Conservation (phyloP, 371 early-diverging fungal genomes). For the Capillidium heterosporum region DNA sequence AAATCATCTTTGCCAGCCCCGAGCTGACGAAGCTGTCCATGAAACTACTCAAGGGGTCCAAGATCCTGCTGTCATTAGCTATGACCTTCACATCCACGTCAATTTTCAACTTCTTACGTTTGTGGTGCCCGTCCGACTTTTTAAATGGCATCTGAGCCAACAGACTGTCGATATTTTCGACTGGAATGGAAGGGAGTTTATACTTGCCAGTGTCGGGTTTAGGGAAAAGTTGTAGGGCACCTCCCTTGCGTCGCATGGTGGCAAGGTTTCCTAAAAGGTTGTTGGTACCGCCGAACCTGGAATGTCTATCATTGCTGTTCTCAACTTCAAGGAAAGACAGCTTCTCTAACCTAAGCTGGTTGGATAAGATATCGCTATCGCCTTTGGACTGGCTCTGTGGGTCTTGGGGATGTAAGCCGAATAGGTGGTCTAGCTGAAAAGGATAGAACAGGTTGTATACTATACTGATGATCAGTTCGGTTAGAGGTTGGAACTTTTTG, state of each 20-base stretch:
- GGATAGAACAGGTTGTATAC: not conserved
- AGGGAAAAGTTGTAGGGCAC: not conserved
- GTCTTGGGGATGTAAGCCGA: not conserved
- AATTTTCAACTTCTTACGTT: too few species aligned
- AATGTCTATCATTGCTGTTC: not conserved
- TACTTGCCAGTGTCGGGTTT: not conserved
- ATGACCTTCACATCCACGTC: too few species aligned
- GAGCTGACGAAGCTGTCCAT: too few species aligned
- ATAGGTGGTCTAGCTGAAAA: not conserved
- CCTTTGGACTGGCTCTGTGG: not conserved
- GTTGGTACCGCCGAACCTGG: slow-evolving; percentile 1
- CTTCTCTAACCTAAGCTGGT: not conserved
- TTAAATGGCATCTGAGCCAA: too few species aligned
- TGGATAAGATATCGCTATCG: not conserved
- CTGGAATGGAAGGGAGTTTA: not conserved
- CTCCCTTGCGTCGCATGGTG: not conserved
- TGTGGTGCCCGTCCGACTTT: too few species aligned
- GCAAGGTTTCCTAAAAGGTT: not conserved
- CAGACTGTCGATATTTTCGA: not conserved
- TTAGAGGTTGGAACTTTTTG: not conserved
- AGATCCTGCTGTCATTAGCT: too few species aligned
- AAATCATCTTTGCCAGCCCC: not conserved
- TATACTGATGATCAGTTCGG: not conserved
- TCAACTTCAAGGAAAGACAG: not conserved
- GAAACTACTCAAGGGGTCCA: too few species aligned